phyloP scores from a whole-genome alignment of 2,329 filamentous ascomycete genomes.

The Coniochaeta sp. region DNA sequence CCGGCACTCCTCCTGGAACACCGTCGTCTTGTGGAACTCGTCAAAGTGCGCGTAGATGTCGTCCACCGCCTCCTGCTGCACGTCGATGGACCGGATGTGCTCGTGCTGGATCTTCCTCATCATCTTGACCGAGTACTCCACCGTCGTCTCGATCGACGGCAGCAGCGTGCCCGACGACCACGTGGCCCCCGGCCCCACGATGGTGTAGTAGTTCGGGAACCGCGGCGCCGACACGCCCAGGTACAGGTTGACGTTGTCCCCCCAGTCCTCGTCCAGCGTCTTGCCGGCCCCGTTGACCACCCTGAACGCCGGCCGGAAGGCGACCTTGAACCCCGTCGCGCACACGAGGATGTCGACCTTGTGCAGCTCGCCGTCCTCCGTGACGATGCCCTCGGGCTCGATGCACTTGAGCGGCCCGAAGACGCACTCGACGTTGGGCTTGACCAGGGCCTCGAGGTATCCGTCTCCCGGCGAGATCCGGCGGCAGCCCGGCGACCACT shows the following conservation, averaged over 20 bases:
- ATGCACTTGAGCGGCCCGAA: constrained; percentile 28
- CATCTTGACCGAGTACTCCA: constrained; percentile 28
- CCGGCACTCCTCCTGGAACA: constrained; percentile 28
- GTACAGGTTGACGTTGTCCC: constrained; percentile 18
- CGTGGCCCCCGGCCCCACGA: constrained; percentile 27
- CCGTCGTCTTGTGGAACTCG: constrained; percentile 33
- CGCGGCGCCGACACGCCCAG: constrained; percentile 19
- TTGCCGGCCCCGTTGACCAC: constrained; percentile 33
- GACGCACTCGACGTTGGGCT: constrained; percentile 35
- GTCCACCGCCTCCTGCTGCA: constrained; percentile 35
- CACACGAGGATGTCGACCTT: constrained; percentile 21
- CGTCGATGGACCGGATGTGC: constrained; percentile 34
- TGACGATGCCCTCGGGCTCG: constrained; percentile 20
- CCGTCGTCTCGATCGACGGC: constrained; percentile 34
- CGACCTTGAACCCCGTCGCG: constrained; percentile 29
- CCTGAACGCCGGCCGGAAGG: constrained; percentile 23
- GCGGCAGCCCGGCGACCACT: constrained; percentile 34
- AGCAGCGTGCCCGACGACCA: constrained; percentile 34
- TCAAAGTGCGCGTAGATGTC: constrained; percentile 43
- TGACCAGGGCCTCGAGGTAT: constrained; percentile 31
- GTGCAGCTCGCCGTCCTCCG: constrained; percentile 19
- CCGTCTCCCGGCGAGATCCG: constrained; percentile 33
- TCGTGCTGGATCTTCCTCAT: constrained; percentile 37
- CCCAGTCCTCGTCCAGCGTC: constrained; percentile 20
- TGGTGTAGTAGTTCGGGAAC: constrained; percentile 21